phyloP scores from a whole-genome alignment of 2,329 filamentous ascomycete species.

The Gyromitra esculenta region DNA sequence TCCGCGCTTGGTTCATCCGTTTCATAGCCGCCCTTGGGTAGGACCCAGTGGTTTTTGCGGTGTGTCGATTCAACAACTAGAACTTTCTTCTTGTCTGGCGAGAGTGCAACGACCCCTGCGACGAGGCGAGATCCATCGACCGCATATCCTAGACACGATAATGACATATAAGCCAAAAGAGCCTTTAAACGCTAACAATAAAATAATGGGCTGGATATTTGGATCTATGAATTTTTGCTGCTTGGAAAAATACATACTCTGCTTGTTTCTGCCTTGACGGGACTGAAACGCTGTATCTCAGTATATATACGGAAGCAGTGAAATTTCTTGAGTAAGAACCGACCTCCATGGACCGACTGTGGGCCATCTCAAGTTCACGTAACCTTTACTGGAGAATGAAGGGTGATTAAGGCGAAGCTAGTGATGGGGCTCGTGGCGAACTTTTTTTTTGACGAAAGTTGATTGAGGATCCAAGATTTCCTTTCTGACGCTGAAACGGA shows the following conservation, averaged over 20 bases:
- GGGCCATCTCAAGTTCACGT: slow-evolving; percentile 49
- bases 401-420: slow-evolving; percentile 12
- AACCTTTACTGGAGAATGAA: slow-evolving; percentile 34
- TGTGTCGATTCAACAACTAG: slow-evolving; percentile 92
- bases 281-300: slow-evolving; percentile 65
- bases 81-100: slow-evolving; percentile 84
- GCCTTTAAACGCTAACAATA: slow-evolving; percentile 4
- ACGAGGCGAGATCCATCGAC: slow-evolving; percentile 92
- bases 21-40: slow-evolving; percentile 98
- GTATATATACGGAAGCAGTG: slow-evolving; percentile 53
- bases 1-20: slow-evolving; percentile 87
- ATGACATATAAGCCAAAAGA: slow-evolving; percentile 39
- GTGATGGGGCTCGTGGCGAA: slow-evolving; percentile 5
- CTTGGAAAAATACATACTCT: slow-evolving; percentile 71
- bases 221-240: slow-evolving; percentile 34
- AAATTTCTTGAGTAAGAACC: slow-evolving; percentile 52
- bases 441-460: slow-evolving; percentile 17
- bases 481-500: slow-evolving; percentile 5
- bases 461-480: slow-evolving; percentile 12
- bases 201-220: slow-evolving; percentile 6
- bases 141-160: slow-evolving; percentile 78
- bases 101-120: slow-evolving; percentile 91
- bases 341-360: slow-evolving; percentile 55
- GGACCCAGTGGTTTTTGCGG: slow-evolving; percentile 85
- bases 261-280: slow-evolving; percentile 78